Conservation (phyloP, 2,329 filamentous ascomycete species). For the Clarireedia paspali region DNA sequence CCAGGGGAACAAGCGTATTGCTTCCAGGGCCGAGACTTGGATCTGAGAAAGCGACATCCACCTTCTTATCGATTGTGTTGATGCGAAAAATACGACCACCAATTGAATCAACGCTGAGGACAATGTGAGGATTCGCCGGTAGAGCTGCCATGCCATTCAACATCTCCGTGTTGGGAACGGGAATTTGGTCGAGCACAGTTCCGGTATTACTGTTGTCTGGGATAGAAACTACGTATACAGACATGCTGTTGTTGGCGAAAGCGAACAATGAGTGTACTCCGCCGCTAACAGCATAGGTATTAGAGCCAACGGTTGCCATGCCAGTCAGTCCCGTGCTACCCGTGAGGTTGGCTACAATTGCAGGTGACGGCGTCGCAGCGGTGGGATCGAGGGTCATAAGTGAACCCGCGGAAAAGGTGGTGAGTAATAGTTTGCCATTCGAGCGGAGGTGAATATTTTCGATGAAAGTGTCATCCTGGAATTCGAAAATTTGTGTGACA, state of each 20-base stretch:
- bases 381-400: background rate
- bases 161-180: background rate
- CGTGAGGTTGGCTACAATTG: background rate
- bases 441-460: background rate
- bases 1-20: conserved; percentile 8
- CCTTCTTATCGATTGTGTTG: background rate
- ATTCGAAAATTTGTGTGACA: background rate
- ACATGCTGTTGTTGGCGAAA: background rate
- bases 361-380: background rate
- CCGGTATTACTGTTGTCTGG: background rate
- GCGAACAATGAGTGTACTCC: background rate
- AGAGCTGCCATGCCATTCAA: background rate
- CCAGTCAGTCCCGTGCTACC: background rate
- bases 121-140: background rate
- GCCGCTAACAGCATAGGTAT: background rate
- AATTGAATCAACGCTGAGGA: background rate
- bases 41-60: background rate
- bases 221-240: background rate
- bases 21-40: background rate
- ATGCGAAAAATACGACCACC: background rate
- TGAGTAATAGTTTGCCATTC: background rate
- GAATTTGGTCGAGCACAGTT: background rate
- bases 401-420: background rate
- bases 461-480: background rate
- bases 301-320: background rate